Percentiles rank a stretch among this genome's conserved stretches.
These are phyloP conservation scores for Thermochaetoides dissita DNA, from an alignment of 2,329 filamentous ascomycete species.

Conservation along the genomic window DNA sequence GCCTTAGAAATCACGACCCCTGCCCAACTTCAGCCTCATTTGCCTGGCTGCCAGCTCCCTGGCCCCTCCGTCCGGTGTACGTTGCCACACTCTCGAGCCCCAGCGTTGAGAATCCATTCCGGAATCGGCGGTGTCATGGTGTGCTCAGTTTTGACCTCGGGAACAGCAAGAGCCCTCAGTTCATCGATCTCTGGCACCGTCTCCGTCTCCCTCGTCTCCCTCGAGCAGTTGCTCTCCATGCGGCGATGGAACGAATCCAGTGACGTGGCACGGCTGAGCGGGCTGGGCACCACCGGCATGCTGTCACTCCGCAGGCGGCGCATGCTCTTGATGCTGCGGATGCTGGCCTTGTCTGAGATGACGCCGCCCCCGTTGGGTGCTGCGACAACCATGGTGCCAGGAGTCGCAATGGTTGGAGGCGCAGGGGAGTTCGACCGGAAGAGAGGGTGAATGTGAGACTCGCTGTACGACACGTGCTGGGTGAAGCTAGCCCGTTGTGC, in stretches of 20 bases:
- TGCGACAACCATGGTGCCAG: slow-evolving; percentile 57
- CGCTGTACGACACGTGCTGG: slow-evolving; percentile 28
- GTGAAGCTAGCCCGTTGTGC: slow-evolving; percentile 19
- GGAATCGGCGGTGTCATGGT: slow-evolving; percentile 47
- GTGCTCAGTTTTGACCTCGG: slow-evolving; percentile 23
- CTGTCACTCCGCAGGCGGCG: slow-evolving; percentile 43
- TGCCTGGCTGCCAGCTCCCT: no score
- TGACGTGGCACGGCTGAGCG: slow-evolving; percentile 36
- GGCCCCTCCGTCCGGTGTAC: no score
- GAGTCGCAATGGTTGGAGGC: slow-evolving; percentile 50
- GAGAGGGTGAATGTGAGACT: slow-evolving; percentile 63
- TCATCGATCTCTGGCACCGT: slow-evolving; percentile 11
- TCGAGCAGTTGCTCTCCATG: slow-evolving; percentile 16
- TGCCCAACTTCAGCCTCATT: no score
- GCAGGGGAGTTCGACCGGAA: slow-evolving; percentile 60
- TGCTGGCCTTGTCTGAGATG: slow-evolving; percentile 39
- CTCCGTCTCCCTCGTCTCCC: slow-evolving; percentile 13
- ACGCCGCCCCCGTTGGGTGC: slow-evolving; percentile 55
- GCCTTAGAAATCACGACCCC: no score
- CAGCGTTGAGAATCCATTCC: slow-evolving; percentile 39
- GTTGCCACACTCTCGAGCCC: slow-evolving; percentile 8
- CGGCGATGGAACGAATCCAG: slow-evolving; percentile 30
- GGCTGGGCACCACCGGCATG: slow-evolving; percentile 32
- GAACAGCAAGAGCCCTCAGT: neutral
- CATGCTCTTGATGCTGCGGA: slow-evolving; percentile 35